Base-by-base conservation (phyloP, 2,329 filamentous ascomycete genomes). In the Neopestalotiopsis sp. region DNA sequence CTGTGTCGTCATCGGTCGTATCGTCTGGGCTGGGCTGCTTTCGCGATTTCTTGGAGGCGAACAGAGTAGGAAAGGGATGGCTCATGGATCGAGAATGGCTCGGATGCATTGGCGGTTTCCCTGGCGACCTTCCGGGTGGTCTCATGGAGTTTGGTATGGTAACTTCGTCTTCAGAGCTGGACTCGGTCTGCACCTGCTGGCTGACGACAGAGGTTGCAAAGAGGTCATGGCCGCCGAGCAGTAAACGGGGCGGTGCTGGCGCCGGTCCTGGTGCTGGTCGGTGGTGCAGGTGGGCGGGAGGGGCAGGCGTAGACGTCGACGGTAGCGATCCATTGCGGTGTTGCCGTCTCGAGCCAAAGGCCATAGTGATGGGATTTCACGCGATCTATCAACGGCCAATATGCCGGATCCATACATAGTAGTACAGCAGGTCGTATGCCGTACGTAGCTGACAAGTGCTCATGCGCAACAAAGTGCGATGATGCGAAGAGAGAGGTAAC, bases 1-100 rank as follows among this genome's bases (percentile, higher is more conserved):
- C 77, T n/a, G 82, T 82, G 49, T 82, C 82, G 65, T 87, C 83
- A 67, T 82, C 85, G 42, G 82, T 80, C 3, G 82, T 82, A 65
- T 85, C 84, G 61, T 82, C 80, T 63, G 77, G 74, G 68, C 74
- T 72, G 32, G 69, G 70, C 65, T 69, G 74, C 75, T 83, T 79
- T 74, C 85, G 86, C 80, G 88, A 90, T 76, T 89, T 90, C 71
- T 82, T 86, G 70, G 82, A 81, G 40, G 87, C 85, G 76, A 95
- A 93, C 40, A 94, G 81, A 20, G 89, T 90, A 7, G 92, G 91
- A 72, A 95, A 92, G 12, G 93, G 93, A 75, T 95, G 91, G 84
- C 93, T 96, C 83, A 92, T 88, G 67, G 93, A 95, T 67, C 92
- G 89, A 34, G 82, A 81, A 79, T 91, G 89, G 59, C 75, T 73